Evolutionary conservation across 768 basidiomycete species (phyloP).

Genomic region (Pholiota microspora): DNA sequence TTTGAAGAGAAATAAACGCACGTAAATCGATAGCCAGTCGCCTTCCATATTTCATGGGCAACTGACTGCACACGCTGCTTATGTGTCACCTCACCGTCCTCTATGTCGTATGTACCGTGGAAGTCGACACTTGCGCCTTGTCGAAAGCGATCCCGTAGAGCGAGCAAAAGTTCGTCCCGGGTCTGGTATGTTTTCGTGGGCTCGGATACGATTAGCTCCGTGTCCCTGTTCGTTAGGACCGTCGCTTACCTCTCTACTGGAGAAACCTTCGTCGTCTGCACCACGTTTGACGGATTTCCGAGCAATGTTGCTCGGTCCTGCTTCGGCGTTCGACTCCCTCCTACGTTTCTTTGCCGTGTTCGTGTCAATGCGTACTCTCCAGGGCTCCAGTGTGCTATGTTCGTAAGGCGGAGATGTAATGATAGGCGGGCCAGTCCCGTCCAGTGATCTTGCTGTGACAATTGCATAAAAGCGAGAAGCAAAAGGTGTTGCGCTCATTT

Average conservation of each 20-base stretch:
- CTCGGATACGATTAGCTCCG: constrained; percentile 13
- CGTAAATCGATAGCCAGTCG: constrained; percentile 51
- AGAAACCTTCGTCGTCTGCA: constrained; percentile 21
- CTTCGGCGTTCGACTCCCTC: constrained; percentile 14
- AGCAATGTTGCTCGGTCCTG: constrained; percentile 15
- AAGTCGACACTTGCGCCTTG: constrained; percentile 37
- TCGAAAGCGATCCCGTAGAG: constrained; percentile 31
- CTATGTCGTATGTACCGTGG: constrained; percentile 36
- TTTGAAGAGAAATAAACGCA: constrained; percentile 24
- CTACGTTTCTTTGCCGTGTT: constrained; percentile 17
- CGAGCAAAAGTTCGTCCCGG: constrained; percentile 29
- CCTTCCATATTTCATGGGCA: constrained; percentile 44
- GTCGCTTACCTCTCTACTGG: constrained; percentile 20
- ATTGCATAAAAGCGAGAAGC: constrained; percentile 33
- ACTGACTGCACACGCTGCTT: constrained; percentile 41
- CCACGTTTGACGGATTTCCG: constrained; percentile 22
- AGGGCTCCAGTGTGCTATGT: constrained; percentile 16
- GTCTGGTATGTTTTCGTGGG: constrained; percentile 27
- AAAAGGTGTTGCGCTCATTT: constrained; percentile 9
- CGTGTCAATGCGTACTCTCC: constrained; percentile 16
- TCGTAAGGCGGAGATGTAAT: constrained; percentile 11
- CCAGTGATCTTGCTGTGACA: constrained; percentile 26
- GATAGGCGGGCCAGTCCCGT: constrained; percentile 24
- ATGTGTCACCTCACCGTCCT: constrained; percentile 29
- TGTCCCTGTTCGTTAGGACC: not conserved